Evolutionary conservation across 1,284 basidiomycete genomes (phyloP).

Genomic region (Volvariella volvacea): DNA sequence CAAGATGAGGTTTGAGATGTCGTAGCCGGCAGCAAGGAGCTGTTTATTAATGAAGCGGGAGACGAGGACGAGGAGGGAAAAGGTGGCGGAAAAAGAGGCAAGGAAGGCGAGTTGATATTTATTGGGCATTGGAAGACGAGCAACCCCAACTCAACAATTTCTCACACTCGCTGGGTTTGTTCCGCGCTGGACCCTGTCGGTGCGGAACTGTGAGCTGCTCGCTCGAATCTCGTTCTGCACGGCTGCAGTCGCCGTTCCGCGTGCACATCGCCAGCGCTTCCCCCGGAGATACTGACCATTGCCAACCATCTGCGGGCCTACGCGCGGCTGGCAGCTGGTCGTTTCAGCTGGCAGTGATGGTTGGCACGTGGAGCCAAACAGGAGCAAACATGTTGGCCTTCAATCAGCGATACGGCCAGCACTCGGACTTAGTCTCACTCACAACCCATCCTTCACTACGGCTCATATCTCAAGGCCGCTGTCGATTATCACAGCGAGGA

Average conservation of each 20-base stretch:
- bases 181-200: too few relatives aligned
- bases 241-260: too few relatives aligned
- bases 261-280: too few relatives aligned
- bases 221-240: too few relatives aligned
- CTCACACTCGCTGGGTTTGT: too few relatives aligned
- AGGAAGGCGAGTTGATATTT: constrained; percentile 45
- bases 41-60: constrained; percentile 32
- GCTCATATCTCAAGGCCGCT: constrained; percentile 1
- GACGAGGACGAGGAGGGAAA: constrained; percentile 37
- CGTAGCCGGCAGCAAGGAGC: constrained; percentile 50
- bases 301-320: too few relatives aligned
- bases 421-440: not conserved
- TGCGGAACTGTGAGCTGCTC: too few relatives aligned
- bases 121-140: constrained; percentile 29
- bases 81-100: constrained; percentile 40
- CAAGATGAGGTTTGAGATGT: constrained; percentile 54
- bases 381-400: not conserved
- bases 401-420: not conserved
- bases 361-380: not conserved
- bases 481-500: not conserved
- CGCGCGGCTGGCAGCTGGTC: too few relatives aligned
- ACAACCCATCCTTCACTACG: not conserved
- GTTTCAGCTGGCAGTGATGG: too few relatives aligned
- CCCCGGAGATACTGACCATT: too few relatives aligned
- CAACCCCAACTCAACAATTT: too few relatives aligned